Evolutionary conservation across 2,329 filamentous ascomycete species (phyloP).

Genomic region (Penicillium glabrum): DNA sequence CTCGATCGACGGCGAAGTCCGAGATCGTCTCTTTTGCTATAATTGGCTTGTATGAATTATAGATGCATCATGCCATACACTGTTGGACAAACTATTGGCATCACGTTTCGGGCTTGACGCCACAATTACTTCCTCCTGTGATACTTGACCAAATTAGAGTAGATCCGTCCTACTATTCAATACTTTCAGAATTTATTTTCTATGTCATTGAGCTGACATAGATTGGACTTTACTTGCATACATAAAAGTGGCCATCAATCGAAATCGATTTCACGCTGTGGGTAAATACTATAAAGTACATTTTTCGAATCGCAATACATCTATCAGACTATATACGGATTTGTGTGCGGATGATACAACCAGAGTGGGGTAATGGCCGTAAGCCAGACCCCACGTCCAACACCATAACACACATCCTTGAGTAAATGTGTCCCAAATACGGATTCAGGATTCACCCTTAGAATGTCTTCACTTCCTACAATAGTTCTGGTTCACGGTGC

Average conservation of each 20-base stretch:
- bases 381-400: too few species aligned
- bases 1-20: not conserved
- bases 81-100: not conserved
- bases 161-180: not conserved
- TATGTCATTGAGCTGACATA: not conserved
- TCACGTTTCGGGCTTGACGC: not conserved
- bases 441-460: not conserved
- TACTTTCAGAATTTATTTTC: not conserved
- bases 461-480: slow-evolving; percentile 8
- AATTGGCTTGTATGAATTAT: not conserved
- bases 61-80: not conserved
- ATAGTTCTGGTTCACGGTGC: slow-evolving; percentile 22
- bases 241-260: too few species aligned
- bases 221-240: too few species aligned
- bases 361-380: too few species aligned
- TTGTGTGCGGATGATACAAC: too few species aligned
- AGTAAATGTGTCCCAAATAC: too few species aligned
- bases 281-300: too few species aligned
- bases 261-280: too few species aligned
- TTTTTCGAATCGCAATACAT: too few species aligned
- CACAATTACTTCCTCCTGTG: not conserved
- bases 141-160: not conserved
- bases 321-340: too few species aligned
- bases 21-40: not conserved
- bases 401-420: too few species aligned